These are phyloP conservation scores for Leccinum proliferum DNA, from an alignment of 1,284 basidiomycete species.

Conservation along the genomic window DNA sequence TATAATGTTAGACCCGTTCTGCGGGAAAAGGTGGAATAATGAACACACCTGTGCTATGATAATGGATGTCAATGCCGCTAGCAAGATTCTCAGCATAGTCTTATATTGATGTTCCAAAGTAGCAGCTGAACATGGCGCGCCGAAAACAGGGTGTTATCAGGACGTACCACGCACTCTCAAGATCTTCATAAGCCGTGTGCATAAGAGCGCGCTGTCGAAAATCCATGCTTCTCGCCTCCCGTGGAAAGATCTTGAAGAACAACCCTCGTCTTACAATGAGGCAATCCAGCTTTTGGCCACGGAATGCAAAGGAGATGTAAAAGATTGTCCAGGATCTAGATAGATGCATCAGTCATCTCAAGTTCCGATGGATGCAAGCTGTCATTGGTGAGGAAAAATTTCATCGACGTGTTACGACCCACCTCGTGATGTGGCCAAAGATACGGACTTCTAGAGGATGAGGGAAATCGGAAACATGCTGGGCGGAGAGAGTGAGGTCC, in stretches of 20 bases:
- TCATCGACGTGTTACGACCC: not conserved
- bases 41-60: conserved; percentile 59
- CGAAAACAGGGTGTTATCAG: conserved; percentile 45
- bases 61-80: conserved; percentile 42
- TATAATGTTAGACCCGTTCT: conserved; percentile 7
- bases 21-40: not conserved
- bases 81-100: conserved; percentile 62
- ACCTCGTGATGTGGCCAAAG: not conserved
- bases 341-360: conserved; percentile 3
- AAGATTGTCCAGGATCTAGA: conserved; percentile 54
- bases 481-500: not conserved
- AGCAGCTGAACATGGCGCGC: conserved; percentile 55
- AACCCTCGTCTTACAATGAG: conserved; percentile 41
- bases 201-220: conserved; percentile 68
- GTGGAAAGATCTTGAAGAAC: conserved; percentile 69
- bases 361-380: not conserved
- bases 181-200: conserved; percentile 58
- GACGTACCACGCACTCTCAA: conserved; percentile 69
- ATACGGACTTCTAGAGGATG: not conserved
- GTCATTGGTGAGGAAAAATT: not conserved
- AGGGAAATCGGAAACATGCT: not conserved
- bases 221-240: conserved; percentile 69
- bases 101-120: conserved; percentile 59
- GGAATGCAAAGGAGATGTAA: conserved; percentile 41
- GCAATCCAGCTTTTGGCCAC: conserved; percentile 17